Conservation (phyloP, 1,284 basidiomycete species). For the Chondrostereum purpureum region DNA sequence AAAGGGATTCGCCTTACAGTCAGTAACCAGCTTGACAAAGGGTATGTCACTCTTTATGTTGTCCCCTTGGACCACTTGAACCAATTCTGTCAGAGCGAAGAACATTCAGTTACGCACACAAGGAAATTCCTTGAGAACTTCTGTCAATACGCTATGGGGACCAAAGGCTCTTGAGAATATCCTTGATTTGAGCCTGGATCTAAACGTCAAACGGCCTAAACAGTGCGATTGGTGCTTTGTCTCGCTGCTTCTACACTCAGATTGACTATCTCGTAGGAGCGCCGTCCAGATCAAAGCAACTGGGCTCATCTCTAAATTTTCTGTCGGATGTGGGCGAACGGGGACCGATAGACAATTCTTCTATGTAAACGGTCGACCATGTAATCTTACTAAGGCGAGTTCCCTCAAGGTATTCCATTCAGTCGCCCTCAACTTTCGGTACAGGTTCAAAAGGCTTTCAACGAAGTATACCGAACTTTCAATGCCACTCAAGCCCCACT, state of each 20-base stretch:
- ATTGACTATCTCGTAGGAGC: neutral
- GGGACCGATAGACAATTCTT: constrained; percentile 88
- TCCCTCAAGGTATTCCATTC: constrained; percentile 2
- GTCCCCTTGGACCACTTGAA: no score
- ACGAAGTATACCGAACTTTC: constrained; percentile 85
- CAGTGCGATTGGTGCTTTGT: constrained; percentile 7
- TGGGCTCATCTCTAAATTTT: constrained; percentile 79
- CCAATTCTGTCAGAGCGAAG: constrained; percentile 52
- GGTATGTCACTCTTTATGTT: no score
- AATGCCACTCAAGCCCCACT: constrained; percentile 80
- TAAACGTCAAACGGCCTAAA: constrained; percentile 64
- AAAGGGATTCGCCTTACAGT: constrained; percentile 65
- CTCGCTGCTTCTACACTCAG: neutral
- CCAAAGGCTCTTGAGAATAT: constrained; percentile 73
- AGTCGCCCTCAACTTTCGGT: no score
- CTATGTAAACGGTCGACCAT: constrained; percentile 92
- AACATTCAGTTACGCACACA: constrained; percentile 70
- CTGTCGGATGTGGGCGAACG: constrained; percentile 64
- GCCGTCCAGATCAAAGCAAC: constrained; percentile 43
- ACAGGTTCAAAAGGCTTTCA: constrained; percentile 80
- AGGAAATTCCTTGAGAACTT: constrained; percentile 58
- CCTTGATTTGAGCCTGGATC: constrained; percentile 64
- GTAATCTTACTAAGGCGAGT: constrained; percentile 61
- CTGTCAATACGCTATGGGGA: constrained; percentile 81
- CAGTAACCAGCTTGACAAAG: constrained; percentile 65